Conservation (phyloP, 129 eudicot genomes). For the sunflower (Helianthus annuus) region DNA sequence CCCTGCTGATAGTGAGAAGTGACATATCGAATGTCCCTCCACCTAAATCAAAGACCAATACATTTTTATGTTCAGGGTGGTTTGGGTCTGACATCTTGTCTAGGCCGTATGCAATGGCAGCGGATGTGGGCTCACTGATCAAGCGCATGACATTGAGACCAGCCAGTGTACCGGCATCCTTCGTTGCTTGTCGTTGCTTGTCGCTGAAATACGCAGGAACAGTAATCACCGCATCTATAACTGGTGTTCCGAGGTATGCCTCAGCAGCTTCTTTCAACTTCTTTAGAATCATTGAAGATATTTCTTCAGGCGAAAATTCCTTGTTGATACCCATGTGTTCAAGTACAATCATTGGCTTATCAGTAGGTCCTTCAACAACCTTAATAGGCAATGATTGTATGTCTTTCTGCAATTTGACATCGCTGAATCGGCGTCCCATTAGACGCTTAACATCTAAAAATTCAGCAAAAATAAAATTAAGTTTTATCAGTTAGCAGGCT, state of each 20-base stretch:
- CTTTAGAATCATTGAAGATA: too few species aligned
- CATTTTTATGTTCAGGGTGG: neutral
- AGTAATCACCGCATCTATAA: neutral
- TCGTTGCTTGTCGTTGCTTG: too few species aligned
- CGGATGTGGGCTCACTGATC: neutral
- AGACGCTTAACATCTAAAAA: neutral
- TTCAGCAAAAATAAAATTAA: neutral
- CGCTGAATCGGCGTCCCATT: neutral
- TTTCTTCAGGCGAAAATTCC: too few species aligned
- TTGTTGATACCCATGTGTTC: too few species aligned
- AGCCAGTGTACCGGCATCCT: too few species aligned
- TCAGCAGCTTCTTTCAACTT: neutral
- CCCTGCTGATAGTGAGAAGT: neutral
- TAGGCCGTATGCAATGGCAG: neutral
- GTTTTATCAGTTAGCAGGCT: neutral
- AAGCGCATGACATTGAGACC: too few species aligned
- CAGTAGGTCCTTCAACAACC: neutral
- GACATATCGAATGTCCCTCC: conserved; percentile 6
- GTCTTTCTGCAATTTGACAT: neutral
- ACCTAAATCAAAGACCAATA: neutral
- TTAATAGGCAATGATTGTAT: neutral
- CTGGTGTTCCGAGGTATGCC: neutral
- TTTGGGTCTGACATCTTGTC: neutral
- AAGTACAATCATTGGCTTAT: neutral
- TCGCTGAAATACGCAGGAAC: neutral